Percentiles rank a stretch among this genome's conserved stretches.
Evolutionary conservation across 2,329 filamentous ascomycete genomes (phyloP).

Genomic region (Ceratocystis colombiana): DNA sequence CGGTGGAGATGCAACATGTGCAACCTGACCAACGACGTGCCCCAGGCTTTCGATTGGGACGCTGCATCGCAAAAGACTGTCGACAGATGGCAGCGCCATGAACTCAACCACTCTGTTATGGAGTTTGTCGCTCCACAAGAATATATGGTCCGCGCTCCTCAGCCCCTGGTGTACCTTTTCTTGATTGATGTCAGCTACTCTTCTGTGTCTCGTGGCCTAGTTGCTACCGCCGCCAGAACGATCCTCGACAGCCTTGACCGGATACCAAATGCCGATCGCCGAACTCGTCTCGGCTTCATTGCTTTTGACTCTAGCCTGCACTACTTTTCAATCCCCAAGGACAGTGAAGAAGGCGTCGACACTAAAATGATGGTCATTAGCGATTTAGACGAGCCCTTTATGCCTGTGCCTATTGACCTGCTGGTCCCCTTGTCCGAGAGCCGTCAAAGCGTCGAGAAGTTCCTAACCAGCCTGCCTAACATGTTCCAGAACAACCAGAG

Average conservation of each 20-base stretch:
- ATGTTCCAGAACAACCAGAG: conserved; percentile 97
- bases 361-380: conserved; percentile 89
- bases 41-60: conserved; percentile 99
- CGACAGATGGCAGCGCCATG: conserved; percentile 82
- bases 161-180: conserved; percentile 92
- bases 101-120: conserved; percentile 92
- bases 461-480: conserved; percentile 78
- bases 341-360: conserved; percentile 73
- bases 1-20: conserved; percentile 99
- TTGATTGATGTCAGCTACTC: conserved; percentile 89
- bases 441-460: conserved; percentile 80
- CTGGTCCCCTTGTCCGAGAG: conserved; percentile 82
- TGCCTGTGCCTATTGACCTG: conserved; percentile 85
- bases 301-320: conserved; percentile 90
- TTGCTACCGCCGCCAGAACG: conserved; percentile 84
- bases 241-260: conserved; percentile 90
- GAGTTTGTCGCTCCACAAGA: conserved; percentile 97
- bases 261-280: conserved; percentile 94
- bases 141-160: conserved; percentile 97
- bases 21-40: conserved; percentile 95
- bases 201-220: conserved; percentile 76
- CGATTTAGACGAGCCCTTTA: conserved; percentile 90
- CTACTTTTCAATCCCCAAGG: conserved; percentile 90
- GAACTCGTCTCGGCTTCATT: conserved; percentile 88
- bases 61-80: conserved; percentile 79